Base-by-base conservation (phyloP, 2,329 filamentous ascomycete genomes). In the Cordyceps pruinosa region DNA sequence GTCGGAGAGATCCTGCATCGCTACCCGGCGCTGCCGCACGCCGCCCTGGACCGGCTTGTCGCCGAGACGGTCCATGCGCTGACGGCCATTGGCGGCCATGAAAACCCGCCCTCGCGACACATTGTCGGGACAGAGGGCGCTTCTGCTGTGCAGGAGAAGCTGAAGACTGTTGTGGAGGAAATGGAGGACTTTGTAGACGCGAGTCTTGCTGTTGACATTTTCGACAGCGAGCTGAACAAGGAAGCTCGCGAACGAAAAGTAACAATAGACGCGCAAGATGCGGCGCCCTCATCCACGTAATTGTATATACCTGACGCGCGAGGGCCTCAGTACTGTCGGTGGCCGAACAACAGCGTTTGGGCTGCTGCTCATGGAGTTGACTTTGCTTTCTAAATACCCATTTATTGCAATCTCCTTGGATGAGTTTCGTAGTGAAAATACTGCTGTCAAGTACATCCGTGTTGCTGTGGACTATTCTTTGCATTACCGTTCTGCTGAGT, bases 101-200 rank as follows among this genome's bases (percentile, higher is more conserved):
- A 97, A 68, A 97, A 97, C 69, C 94, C 94, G 2, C 94, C 94
- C 0, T 90, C 91, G 1, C 80, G 94, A 32, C 93, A 97, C 69
- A 97, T 97, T 65, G 92, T 97, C 2, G 93, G 94, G 0, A 84
- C 88, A 56, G 94, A 97, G 70, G 93, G 90, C 1, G 88, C 93
- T 13, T 80, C 84, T 6, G 89, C 89, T 41, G 93, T 97, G 39
- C 95, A 93, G 70, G 94, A 97, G 73, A 97, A 97, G 74, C 76
- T 99, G 57, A 96, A 95, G 75, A 97, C 91, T 2, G 90, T 97
- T 3, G 96, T 90, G 61, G 92, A 97, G 70, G 94, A 97, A 74
- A 75, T 97, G 57, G 94, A 97, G 70, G 94, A 97, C 64, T 97
- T 97, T 71, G 87, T 96, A 28, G 90, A 96, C 65, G 87, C 91